phyloP scores from a whole-genome alignment of 768 basidiomycete species.

The Trametes cubensis region DNA sequence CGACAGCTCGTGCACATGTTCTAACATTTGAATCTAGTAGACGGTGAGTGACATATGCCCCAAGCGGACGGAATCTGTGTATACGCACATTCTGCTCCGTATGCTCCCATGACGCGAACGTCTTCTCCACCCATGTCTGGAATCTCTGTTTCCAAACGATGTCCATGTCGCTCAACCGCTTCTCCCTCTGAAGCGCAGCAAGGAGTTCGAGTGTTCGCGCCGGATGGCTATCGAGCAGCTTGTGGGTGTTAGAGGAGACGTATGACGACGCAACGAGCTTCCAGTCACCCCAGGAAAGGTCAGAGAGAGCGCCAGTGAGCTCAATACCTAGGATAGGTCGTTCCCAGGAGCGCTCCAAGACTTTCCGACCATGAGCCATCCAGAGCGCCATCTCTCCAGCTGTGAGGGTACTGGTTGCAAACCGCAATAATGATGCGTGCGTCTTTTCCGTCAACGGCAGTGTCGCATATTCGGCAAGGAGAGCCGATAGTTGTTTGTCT shows the following conservation, averaged over 20 bases:
- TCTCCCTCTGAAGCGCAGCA: conserved; percentile 48
- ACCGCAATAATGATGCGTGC: conserved; percentile 37
- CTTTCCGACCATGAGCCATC: conserved; percentile 50
- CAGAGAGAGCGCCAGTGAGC: conserved; percentile 62
- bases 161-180: conserved; percentile 60
- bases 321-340: conserved; percentile 48
- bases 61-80: neutral
- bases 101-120: conserved; percentile 47
- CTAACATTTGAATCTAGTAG: conserved; percentile 52
- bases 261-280: conserved; percentile 65
- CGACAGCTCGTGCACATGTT: conserved; percentile 57
- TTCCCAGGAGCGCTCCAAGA: conserved; percentile 54
- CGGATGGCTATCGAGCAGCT: conserved; percentile 49
- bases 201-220: conserved; percentile 50
- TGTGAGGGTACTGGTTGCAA: conserved; percentile 39
- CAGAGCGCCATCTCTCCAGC: conserved; percentile 48
- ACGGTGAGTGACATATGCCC: neutral
- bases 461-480: conserved; percentile 36
- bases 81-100: conserved; percentile 43
- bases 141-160: conserved; percentile 59
- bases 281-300: conserved; percentile 78
- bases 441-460: conserved; percentile 34
- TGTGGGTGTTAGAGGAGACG: conserved; percentile 53
- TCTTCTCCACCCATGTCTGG: conserved; percentile 50
- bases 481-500: conserved; percentile 43